A percentile compares a stretch with the other conserved stretches of the same genome.
Evolutionary conservation across 75 land plant genomes (phyloP).

Genomic region (Azolla pinnata): DNA sequence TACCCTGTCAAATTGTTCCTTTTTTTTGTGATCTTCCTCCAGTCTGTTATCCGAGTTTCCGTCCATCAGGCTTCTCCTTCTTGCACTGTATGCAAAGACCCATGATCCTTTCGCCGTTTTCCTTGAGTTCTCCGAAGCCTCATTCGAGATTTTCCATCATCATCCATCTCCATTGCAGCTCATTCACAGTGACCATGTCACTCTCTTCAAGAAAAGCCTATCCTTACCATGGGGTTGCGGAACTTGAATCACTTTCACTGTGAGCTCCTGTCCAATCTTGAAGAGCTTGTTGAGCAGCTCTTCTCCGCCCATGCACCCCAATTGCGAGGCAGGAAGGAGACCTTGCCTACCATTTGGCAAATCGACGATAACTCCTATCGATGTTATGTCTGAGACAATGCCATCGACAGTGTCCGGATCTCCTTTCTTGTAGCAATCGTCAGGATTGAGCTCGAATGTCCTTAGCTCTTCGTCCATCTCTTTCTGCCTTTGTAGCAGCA

Average conservation of each 20-base stretch:
- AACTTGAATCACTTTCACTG: background rate
- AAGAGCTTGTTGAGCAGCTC: background rate
- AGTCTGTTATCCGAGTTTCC: too few relatives aligned
- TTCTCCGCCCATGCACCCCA: background rate
- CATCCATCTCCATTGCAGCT: constrained; percentile 53
- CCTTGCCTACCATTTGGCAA: background rate
- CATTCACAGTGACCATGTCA: constrained; percentile 22
- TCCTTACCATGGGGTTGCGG: background rate
- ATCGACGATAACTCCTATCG: background rate
- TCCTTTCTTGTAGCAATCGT: background rate
- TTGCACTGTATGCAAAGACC: too few relatives aligned
- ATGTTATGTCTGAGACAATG: background rate
- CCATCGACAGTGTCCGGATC: background rate
- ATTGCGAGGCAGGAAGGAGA: background rate
- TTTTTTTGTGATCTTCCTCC: too few relatives aligned
- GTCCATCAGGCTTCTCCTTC: too few relatives aligned
- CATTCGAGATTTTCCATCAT: too few relatives aligned
- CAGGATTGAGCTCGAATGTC: background rate
- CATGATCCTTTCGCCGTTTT: too few relatives aligned
- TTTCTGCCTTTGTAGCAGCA: background rate
- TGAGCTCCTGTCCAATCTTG: background rate
- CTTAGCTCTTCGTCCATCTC: constrained; percentile 2
- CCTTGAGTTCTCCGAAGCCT: too few relatives aligned
- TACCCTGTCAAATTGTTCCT: too few relatives aligned
- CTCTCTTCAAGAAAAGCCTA: constrained; percentile 8